Evolutionary conservation across 2,329 filamentous ascomycete species (phyloP).

Genomic region (Colletotrichum sp.): DNA sequence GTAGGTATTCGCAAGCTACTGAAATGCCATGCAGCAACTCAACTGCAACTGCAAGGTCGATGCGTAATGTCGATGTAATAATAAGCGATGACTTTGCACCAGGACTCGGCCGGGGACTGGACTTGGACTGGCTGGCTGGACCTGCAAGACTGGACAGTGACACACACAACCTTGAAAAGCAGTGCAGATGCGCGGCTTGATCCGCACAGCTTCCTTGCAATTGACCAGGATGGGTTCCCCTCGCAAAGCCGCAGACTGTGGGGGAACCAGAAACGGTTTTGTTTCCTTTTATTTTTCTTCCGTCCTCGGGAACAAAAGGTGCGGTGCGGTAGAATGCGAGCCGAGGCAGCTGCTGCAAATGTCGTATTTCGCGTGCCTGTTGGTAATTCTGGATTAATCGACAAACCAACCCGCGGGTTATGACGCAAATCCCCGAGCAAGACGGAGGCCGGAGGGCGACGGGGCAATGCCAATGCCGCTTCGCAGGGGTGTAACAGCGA

Average conservation of each 20-base stretch:
- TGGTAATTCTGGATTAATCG: neutral
- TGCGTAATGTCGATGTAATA: neutral
- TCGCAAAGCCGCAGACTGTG: neutral
- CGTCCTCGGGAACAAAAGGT: neutral
- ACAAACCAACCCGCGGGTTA: neutral
- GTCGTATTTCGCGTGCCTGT: neutral
- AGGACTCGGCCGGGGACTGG: neutral
- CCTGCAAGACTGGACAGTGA: neutral
- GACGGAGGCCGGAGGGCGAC: neutral
- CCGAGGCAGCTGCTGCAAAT: neutral
- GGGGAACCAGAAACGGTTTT: neutral
- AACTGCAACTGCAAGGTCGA: neutral
- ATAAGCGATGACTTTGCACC: neutral
- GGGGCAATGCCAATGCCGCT: neutral
- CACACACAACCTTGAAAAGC: neutral
- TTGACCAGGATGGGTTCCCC: neutral
- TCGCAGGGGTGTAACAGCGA: neutral
- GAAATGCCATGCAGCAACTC: neutral
- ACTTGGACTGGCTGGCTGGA: neutral
- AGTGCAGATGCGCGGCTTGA: constrained; percentile 5
- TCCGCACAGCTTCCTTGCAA: constrained; percentile 9
- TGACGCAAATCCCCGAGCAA: neutral
- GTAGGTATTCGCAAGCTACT: neutral
- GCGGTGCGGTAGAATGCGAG: neutral
- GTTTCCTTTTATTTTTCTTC: neutral